Evolutionary conservation across 1,284 basidiomycete genomes (phyloP), one percentile per base, ranked within the genome.

Genomic region (Microbotryomycetes sp.): DNA sequence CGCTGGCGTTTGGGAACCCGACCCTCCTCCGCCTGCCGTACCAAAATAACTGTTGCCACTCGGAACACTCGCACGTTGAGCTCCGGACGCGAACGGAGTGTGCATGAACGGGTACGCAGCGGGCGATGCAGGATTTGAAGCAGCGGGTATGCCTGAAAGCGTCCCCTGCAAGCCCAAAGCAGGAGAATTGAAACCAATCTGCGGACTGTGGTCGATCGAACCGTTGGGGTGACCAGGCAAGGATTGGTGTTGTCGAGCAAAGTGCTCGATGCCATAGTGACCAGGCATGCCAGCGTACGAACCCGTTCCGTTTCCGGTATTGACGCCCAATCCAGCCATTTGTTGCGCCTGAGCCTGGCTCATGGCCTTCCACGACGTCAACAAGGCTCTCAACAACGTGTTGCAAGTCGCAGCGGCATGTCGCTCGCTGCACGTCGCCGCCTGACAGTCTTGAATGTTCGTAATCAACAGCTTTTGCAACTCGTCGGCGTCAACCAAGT

Each of bases 381-480:
- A 46, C 1, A 66, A 47, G 0, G 64, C 64, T 16, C 56, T 29
- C 16, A 62, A 51, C 45, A 66, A 50, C 16, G 55, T 45, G 7
- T 41, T 31, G 31, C 55, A 60, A 9, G 64, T 66, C 45, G 50
- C 30, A 9, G 64, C 61, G 1, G 64, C 58, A 52, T 66, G 61
- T 3, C 53, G 52, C 2, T 30, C n/a, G 23, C 52, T 52, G 30
- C 55, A 52, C n/a, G 52, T 50, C 15, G 58, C 58, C 6, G 61
- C 64, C 24, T 60, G 61, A 28, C 64, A 63, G 30, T 66, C 64
- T 15, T 54, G 46, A 54, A 66, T 66, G 28, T 53, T 52, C n/a
- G 52, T 35, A 9, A 59, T 31, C 26, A 66, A 51, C 21, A 57
- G 52, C 35, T 29, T 35, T 21, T 62, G 54, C 31, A 66, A 60